These are phyloP conservation scores for Trypanosoma lewisi DNA, from an alignment of 208 protist species.

Conservation along the genomic window DNA sequence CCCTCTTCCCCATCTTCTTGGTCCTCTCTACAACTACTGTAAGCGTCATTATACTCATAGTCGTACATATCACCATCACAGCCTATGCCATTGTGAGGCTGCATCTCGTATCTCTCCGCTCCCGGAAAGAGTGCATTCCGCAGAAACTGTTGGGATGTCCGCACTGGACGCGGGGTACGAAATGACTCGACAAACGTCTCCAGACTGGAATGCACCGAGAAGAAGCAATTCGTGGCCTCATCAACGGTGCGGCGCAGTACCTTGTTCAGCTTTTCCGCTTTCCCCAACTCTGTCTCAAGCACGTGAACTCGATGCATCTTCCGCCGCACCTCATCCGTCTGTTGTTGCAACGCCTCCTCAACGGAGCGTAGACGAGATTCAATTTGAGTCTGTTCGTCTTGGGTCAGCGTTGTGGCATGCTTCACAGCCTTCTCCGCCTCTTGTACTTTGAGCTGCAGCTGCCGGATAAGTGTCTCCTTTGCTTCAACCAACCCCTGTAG, in stretches of 20 bases:
- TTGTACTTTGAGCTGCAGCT: slow-evolving; percentile 15
- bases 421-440: slow-evolving; percentile 4
- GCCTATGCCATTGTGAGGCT: no score
- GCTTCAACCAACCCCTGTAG: neutral
- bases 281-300: slow-evolving; percentile 44
- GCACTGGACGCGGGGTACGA: neutral
- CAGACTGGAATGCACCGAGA: slow-evolving; percentile 1
- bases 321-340: slow-evolving; percentile 56
- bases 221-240: slow-evolving; percentile 6
- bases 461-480: slow-evolving; percentile 11
- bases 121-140: neutral
- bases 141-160: neutral
- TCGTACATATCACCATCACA: neutral
- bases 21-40: slow-evolving; percentile 6
- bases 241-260: slow-evolving; percentile 1
- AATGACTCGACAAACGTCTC: slow-evolving; percentile 13
- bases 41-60: neutral
- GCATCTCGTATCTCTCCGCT: neutral
- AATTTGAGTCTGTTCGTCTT: slow-evolving; percentile 20
- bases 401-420: slow-evolving; percentile 8
- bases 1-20: slow-evolving; percentile 15
- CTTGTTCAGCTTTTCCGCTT: slow-evolving; percentile 2
- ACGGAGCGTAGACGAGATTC: slow-evolving; percentile 27
- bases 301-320: slow-evolving; percentile 44
- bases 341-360: slow-evolving; percentile 44